Base-by-base conservation (phyloP, 352 stramenopile genomes). In the Pythium dissimile region DNA sequence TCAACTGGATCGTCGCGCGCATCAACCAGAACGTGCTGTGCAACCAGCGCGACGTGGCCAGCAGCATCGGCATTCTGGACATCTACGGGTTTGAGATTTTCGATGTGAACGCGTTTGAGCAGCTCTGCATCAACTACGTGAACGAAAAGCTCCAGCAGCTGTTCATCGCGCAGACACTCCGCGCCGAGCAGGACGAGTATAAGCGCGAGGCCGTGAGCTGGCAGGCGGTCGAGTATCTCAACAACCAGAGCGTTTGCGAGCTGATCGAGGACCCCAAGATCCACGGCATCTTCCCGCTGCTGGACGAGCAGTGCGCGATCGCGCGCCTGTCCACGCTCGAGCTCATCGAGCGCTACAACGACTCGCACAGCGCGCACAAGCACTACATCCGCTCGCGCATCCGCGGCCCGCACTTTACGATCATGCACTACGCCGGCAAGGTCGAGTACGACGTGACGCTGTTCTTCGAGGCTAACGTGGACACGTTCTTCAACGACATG, bases 41-140 rank as follows among this genome's bases (percentile, higher is more conserved):
- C 66, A 78, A 75, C 55, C 67, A 76, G 51, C 70, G 66, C 9
- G 55, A 77, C 37, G 83, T 92, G 32, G 77, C 64, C 51, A 92
- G 87, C 64, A 88, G 72, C 62, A 92, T 96, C 49, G 86, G 87
- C 6, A 92, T 96, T 47, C 69, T 96, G 41, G 87, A 96, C 59
- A 96, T 96, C 61, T 96, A 93, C 60, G 87, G 87, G 2, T 96
- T 96, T 49, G 87, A 96, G 68, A 94, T 94, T 54, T 94, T 96
- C 46, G 77, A 94, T 8, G 75, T 88, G 41, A 97, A 97, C 59
- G 80, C 80, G 32, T 97, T 96, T 52, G 85, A 95, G 64, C 85
- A 94, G 39, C 65, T 94, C 34, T 94, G 85, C 44, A 94, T 94
- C 65, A 94, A 94, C 59, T 95, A 88, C 59, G 84, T 79, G 16